Evolutionary conservation across 345 rosid species (phyloP), one percentile per base, ranked within the genome.

Genomic region (Rhizophora mangle): DNA sequence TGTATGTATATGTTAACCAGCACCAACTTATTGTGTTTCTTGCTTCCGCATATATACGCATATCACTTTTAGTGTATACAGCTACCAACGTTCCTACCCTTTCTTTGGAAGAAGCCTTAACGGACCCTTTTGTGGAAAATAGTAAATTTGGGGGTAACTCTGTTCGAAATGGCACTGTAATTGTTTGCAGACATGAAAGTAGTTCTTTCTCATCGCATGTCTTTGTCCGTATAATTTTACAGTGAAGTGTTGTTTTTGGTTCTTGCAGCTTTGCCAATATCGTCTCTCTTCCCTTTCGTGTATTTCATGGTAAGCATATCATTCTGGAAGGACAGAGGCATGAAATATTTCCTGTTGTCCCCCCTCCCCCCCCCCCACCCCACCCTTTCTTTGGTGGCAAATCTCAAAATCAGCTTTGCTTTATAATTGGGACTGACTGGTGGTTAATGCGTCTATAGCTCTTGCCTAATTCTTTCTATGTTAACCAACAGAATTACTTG

Each of bases 271-370:
- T 74, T 91, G 81, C 96, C 86, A 7, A 87, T 77, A 70, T 79
- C 95, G 22, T 89, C 93, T 20, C 88, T 91, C 5, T 91, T 91
- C 67, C 97, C 97, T 6, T 91, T 87, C 78, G 81, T 89, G 7
- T 91, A 91, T 81, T 91, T 85, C 81, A 89, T 89, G 91, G 96
- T 90, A 80, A 74, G 86, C 60, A 59, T 37, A 5, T 63, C 62
- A 30, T 5, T 43, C 49, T 43, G 49, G 18, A 43, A 43, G 18
- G 5, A 43, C 5, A 43, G 18, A 43, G 49, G 13, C 15, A 11
- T 43, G 49, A 18, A 43, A 43, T 43, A 43, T 3, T 15, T 43
- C 49, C 19, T 43, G 18, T 43, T 43, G 19, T 43, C 8, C 8
- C 4, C 49, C 4, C 49, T 19, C 49, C 18, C 34, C 6, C 24